Percentiles rank a stretch among this genome's conserved stretches.
Evolutionary conservation across 176 grass and related monocot species (phyloP).

Genomic region (Rhynchospora pubera): DNA sequence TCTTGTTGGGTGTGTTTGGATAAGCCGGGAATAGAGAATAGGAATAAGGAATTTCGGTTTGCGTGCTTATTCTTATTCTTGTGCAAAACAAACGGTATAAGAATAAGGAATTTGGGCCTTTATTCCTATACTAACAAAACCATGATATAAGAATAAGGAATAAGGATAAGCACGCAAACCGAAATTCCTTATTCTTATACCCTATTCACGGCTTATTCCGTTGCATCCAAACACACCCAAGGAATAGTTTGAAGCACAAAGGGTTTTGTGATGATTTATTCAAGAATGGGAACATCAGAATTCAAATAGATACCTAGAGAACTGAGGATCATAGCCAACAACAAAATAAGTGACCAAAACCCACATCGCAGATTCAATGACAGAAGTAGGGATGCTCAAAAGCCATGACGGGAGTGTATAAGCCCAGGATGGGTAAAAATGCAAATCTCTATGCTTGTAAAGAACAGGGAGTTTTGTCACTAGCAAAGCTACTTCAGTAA

Average conservation of each 20-base stretch:
- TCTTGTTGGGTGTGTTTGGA: no score
- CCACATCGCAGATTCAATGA: conserved; percentile 94
- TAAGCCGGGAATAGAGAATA: no score
- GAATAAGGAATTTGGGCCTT: no score
- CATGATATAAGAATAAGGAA: no score
- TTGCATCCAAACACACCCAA: no score
- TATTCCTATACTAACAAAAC: no score
- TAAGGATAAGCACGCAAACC: no score
- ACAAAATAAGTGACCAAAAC: conserved; percentile 96
- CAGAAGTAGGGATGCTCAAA: conserved; percentile 84
- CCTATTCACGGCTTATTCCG: no score
- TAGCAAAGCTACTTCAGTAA: conserved; percentile 91
- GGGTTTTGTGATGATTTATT: neutral
- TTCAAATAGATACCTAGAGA: conserved; percentile 59
- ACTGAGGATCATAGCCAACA: conserved; percentile 93
- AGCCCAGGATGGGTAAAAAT: conserved; percentile 93
- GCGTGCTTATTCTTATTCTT: no score
- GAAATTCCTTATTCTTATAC: no score
- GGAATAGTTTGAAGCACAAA: neutral
- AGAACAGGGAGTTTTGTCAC: conserved; percentile 91
- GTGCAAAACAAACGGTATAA: no score
- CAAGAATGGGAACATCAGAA: conserved; percentile 13
- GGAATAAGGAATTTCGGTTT: no score
- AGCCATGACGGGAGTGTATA: conserved; percentile 92
- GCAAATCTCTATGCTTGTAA: conserved; percentile 99